phyloP scores from a whole-genome alignment of 345 rosid genomes.

The Melastoma malabathricum region DNA sequence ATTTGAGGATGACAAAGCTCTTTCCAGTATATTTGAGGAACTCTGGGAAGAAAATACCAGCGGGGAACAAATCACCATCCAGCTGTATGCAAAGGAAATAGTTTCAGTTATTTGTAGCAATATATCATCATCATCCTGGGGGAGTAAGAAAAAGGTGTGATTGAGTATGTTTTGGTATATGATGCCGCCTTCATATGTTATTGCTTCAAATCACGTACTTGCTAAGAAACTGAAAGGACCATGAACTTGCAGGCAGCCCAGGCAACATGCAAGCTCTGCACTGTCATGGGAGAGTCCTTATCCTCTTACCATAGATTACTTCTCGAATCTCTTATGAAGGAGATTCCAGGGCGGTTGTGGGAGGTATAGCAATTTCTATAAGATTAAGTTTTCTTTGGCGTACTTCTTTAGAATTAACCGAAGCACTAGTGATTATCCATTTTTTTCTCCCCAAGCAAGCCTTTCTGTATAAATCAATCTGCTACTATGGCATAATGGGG shows the following conservation, averaged over 20 bases:
- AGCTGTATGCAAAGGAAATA: constrained; percentile 71
- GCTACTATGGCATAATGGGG: too few relatives aligned
- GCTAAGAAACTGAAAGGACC: neutral
- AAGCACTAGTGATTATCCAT: too few relatives aligned
- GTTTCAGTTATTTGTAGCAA: constrained; percentile 59
- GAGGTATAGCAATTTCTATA: constrained; percentile 36
- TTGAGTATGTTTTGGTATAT: constrained; percentile 5
- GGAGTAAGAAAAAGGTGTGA: constrained; percentile 64
- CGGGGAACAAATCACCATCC: constrained; percentile 73
- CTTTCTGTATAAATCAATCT: too few relatives aligned
- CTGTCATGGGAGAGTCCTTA: constrained; percentile 73
- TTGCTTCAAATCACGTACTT: too few relatives aligned
- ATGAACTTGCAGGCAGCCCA: constrained; percentile 50
- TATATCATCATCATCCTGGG: constrained; percentile 80
- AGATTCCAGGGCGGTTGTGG: constrained; percentile 90
- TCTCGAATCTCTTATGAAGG: constrained; percentile 57
- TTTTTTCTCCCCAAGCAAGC: too few relatives aligned
- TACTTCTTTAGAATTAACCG: too few relatives aligned
- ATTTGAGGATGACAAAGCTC: constrained; percentile 85
- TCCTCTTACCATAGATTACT: constrained; percentile 46
- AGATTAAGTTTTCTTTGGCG: neutral
- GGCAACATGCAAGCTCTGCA: constrained; percentile 74
- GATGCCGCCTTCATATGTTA: neutral
- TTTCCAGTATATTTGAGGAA: constrained; percentile 81
- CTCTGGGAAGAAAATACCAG: constrained; percentile 90